Conservation (phyloP, 2,329 filamentous ascomycete genomes). For the Metarhizium sp. region DNA sequence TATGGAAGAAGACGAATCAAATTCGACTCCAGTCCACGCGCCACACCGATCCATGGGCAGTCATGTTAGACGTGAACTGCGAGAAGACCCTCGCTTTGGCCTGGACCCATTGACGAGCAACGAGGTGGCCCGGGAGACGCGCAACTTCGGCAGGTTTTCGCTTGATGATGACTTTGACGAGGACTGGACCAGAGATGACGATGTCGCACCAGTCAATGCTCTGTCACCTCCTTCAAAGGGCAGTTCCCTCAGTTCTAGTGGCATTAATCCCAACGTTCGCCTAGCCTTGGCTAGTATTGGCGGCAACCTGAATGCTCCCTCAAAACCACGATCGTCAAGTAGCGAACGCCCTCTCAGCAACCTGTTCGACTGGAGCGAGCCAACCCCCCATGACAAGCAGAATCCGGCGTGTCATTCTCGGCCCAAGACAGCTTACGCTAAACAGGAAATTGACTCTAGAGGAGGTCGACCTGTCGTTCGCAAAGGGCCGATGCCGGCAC, state of each 20-base stretch:
- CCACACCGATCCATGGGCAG: conserved; percentile 20
- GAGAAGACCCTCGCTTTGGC: conserved; percentile 1
- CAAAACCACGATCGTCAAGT: conserved; percentile 7
- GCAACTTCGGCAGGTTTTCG: conserved; percentile 41
- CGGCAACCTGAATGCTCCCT: conserved; percentile 29
- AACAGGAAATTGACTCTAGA: conserved; percentile 61
- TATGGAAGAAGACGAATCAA: conserved; percentile 52
- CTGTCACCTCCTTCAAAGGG: conserved; percentile 45
- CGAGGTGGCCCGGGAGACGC: conserved; percentile 6
- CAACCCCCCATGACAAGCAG: conserved; percentile 50
- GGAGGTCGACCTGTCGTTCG: conserved; percentile 60
- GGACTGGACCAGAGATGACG: conserved; percentile 49
- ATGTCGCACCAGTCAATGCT: conserved; percentile 42
- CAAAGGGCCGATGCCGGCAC: conserved; percentile 57
- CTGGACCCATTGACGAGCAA: conserved; percentile 4
- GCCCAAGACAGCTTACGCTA: conserved; percentile 67
- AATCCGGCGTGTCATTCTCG: conserved; percentile 50
- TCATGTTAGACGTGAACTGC: background rate
- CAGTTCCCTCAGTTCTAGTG: conserved; percentile 42
- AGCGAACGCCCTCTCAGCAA: conserved; percentile 52
- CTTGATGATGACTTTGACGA: conserved; percentile 55
- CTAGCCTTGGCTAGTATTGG: conserved; percentile 45
- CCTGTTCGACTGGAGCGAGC: conserved; percentile 72
- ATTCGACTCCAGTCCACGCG: conserved; percentile 39
- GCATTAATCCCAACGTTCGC: conserved; percentile 43